Conservation (phyloP, 2,329 filamentous ascomycete species). For the Fusarium transvaalense region DNA sequence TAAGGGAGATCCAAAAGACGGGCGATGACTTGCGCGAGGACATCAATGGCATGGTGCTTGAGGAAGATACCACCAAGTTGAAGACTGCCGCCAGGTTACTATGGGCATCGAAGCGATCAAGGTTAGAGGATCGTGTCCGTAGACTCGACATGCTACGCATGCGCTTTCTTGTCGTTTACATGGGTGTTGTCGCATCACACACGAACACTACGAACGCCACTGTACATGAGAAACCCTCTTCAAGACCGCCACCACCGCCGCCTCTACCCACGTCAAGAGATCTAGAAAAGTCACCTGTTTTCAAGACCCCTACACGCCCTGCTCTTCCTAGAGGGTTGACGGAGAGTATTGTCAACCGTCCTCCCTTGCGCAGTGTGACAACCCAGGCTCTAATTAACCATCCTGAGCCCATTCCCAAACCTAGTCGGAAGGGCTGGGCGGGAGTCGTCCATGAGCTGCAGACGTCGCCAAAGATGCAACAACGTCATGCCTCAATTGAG, state of each 20-base stretch:
- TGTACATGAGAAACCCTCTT: conserved; percentile 51
- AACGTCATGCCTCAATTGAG: conserved; percentile 73
- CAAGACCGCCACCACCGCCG: conserved; percentile 41
- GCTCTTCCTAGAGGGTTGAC: conserved; percentile 57
- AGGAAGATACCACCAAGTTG: conserved; percentile 59
- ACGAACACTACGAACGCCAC: conserved; percentile 39
- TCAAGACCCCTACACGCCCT: conserved; percentile 51
- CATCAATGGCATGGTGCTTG: conserved; percentile 65
- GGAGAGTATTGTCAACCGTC: conserved; percentile 60
- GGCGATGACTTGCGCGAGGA: conserved; percentile 73
- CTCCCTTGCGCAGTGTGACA: conserved; percentile 65
- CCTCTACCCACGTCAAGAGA: conserved; percentile 51
- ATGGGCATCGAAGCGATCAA: conserved; percentile 68
- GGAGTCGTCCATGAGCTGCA: conserved; percentile 74
- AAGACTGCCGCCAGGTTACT: conserved; percentile 64
- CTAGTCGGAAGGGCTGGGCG: conserved; percentile 67
- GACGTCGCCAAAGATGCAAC: conserved; percentile 70
- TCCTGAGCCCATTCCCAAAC: conserved; percentile 60
- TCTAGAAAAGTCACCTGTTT: conserved; percentile 53
- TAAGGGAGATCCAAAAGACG: conserved; percentile 72
- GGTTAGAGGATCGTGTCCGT: conserved; percentile 69
- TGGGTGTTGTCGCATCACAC: conserved; percentile 66
- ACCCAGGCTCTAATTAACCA: conserved; percentile 66
- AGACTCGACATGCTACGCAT: conserved; percentile 72
- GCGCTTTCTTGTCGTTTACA: conserved; percentile 73